Base-by-base conservation (phyloP, 768 basidiomycete species). In the Suillus bovinus region DNA sequence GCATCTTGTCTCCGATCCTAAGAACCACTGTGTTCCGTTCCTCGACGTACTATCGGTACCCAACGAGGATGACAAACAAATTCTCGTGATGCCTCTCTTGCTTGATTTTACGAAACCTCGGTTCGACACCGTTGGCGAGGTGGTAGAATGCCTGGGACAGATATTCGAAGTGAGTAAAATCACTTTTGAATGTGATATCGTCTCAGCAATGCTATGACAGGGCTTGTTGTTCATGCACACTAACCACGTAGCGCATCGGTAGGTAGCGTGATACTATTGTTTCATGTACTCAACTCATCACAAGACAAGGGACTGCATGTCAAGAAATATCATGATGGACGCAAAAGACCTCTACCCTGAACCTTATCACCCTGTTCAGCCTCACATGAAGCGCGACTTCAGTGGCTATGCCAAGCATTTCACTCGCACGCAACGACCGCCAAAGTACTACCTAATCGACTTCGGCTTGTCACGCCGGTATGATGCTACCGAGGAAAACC, bases 391-490 rank as follows among this genome's bases (percentile, higher is more conserved):
- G 22, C 64, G 54, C 11, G 69, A 77, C 29, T 64, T 64, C 29
- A 64, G 59, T 3, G 67, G 72, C 0, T 31, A 13, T 8, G 72
- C 71, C 0, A 72, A 68, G 4, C 66, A 70, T 38, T 69, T 59
- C 39, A 74, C 71, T 0, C 74, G 77, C 22, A 78, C 76, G 6
- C 54, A 63, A 14, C 62, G 63, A 2, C 74, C 76, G 0, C 64
- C 66, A 0, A 74, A 71, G 52, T 79, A 79, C 58, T 76, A 69
- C 46, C 59, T 77, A 47, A 76, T 78, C 33, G 78, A 78, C 46
- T 78, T 79, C 14, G 77, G 76, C 0, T 44, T 79, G 1, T 78
- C 79, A 17, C 67, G 70, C 0, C 65, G 55, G 2, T 80, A 74
- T 49, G 66, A 62, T 1, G 72, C 76, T 0, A 54, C 66, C 0